Base-by-base conservation (phyloP, 108 stramenopile species). In the Licmophora abbreviata region DNA sequence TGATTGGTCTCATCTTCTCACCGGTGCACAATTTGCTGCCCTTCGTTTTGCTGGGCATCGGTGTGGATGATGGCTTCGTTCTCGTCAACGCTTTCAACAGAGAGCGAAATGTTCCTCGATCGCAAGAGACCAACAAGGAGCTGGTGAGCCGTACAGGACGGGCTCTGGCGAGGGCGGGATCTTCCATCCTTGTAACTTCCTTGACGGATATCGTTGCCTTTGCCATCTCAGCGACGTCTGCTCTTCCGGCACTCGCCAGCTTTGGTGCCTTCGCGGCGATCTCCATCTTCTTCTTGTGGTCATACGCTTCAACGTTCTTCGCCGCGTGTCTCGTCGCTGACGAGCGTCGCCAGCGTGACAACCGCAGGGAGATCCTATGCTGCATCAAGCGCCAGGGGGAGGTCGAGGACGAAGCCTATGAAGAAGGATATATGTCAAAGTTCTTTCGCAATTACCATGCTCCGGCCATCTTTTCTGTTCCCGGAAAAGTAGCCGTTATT, bases 51-150 rank as follows among this genome's bases (percentile, higher is more conserved):
- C 64, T 91, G 12, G 88, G 88, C 7, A 79, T 91, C 29, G 88
- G 88, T 10, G 85, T 91, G 11, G 88, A 91, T 63, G 88, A 91
- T 58, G 64, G 64, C 12, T 91, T 91, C 50, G 85, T 91, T 26
- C 86, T 91, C 61, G 79, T 68, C 58, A 80, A 80, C 54, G 74
- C 79, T 0, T 73, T 80, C 36, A 64, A 80, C 43, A 68, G 79
- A n/a, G 79, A 80, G 35, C 72, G 79, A 15, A 69, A 73, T 24
- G 57, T 61, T 0, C 46, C 74, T n/a, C 36, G 79, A 1, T 51
- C 50, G 5, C 25, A 44, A 7, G 79, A 80, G 55, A 53, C 58
- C 47, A 69, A 80, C 34, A 58, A 59, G 7, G 61, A 28, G 1
- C 4, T 80, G 4, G 57, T 58, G 1, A 58, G 63, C 24, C 67